Conservation (phyloP, 805 yeast genomes). For the Saccharomycopsis oosterbeekiorum region DNA sequence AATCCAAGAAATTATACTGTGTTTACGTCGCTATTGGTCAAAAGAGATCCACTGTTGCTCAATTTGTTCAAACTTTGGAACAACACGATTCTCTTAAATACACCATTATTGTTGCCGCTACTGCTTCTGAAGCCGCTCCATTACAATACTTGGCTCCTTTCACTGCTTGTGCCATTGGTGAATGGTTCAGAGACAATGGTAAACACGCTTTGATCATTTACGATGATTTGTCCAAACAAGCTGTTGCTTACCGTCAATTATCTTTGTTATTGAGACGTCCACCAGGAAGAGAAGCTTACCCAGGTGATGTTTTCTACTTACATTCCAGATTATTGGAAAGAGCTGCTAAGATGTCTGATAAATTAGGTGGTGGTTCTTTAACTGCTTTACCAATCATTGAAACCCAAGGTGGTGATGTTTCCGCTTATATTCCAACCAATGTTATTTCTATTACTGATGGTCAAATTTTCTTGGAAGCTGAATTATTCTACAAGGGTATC, state of each 20-base stretch:
- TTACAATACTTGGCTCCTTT: slow-evolving; percentile 99
- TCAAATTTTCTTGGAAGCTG: slow-evolving; percentile 98
- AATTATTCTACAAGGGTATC: slow-evolving; percentile 99
- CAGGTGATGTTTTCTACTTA: slow-evolving; percentile 94
- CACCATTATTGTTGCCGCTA: slow-evolving; percentile 97
- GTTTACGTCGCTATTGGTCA: slow-evolving; percentile 99
- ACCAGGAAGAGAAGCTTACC: slow-evolving; percentile 95
- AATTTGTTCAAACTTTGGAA: slow-evolving; percentile 97
- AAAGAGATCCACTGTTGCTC: slow-evolving; percentile 99
- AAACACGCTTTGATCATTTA: slow-evolving; percentile 93
- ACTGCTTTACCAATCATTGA: slow-evolving; percentile 95
- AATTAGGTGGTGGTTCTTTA: slow-evolving; percentile 86
- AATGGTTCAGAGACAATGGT: slow-evolving; percentile 99
- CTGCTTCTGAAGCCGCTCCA: slow-evolving; percentile 99
- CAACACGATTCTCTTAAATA: slow-evolving; percentile 96
- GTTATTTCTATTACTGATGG: slow-evolving; percentile 97
- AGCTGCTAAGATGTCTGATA: slow-evolving; percentile 93
- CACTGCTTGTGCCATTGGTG: slow-evolving; percentile 99
- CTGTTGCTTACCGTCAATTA: slow-evolving; percentile 99
- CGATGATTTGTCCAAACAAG: slow-evolving; percentile 98
- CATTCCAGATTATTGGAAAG: slow-evolving; percentile 93
- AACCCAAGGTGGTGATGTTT: slow-evolving; percentile 99
- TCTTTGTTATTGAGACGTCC: slow-evolving; percentile 96
- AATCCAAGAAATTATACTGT: slow-evolving; percentile 97
- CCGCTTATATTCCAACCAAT: slow-evolving; percentile 96